Conservation (phyloP, 2,329 filamentous ascomycete genomes). For the Cadophora sp. region DNA sequence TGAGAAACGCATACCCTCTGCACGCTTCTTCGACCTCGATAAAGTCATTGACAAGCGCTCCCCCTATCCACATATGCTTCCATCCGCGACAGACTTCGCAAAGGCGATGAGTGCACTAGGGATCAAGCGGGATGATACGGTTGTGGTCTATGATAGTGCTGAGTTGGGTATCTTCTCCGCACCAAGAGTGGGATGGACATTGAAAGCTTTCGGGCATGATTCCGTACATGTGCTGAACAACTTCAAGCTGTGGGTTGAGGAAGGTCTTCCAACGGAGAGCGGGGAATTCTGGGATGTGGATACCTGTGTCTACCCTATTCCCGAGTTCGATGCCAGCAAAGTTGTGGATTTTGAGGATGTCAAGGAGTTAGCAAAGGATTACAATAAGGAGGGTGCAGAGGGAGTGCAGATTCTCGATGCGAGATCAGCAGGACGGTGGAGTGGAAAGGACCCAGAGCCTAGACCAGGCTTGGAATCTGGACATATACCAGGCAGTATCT, state of each 20-base stretch:
- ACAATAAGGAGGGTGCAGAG: conserved; percentile 83
- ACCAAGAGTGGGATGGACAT: conserved; percentile 91
- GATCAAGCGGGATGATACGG: conserved; percentile 83
- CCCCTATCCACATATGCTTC: conserved; percentile 96
- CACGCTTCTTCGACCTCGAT: conserved; percentile 96
- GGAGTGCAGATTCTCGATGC: conserved; percentile 91
- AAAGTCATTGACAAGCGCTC: conserved; percentile 86
- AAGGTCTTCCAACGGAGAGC: conserved; percentile 82
- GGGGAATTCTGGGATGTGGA: conserved; percentile 74
- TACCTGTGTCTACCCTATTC: conserved; percentile 69
- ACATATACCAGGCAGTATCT: conserved; percentile 89
- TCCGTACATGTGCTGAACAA: conserved; percentile 94
- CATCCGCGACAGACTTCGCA: conserved; percentile 79
- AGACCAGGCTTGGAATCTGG: conserved; percentile 85
- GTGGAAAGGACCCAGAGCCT: conserved; percentile 84
- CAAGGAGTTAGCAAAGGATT: conserved; percentile 75
- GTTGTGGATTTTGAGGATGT: conserved; percentile 86
- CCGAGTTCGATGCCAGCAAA: conserved; percentile 62
- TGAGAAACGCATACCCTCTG: conserved; percentile 82
- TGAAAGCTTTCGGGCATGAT: conserved; percentile 87
- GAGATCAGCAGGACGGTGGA: conserved; percentile 78
- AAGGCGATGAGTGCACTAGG: conserved; percentile 88
- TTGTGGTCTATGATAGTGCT: conserved; percentile 93
- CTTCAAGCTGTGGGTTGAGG: conserved; percentile 90
- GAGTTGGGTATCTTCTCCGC: conserved; percentile 95